These are phyloP conservation scores for Botrytis tulipae DNA, from an alignment of 2,329 filamentous ascomycete genomes.

Conservation along the genomic window DNA sequence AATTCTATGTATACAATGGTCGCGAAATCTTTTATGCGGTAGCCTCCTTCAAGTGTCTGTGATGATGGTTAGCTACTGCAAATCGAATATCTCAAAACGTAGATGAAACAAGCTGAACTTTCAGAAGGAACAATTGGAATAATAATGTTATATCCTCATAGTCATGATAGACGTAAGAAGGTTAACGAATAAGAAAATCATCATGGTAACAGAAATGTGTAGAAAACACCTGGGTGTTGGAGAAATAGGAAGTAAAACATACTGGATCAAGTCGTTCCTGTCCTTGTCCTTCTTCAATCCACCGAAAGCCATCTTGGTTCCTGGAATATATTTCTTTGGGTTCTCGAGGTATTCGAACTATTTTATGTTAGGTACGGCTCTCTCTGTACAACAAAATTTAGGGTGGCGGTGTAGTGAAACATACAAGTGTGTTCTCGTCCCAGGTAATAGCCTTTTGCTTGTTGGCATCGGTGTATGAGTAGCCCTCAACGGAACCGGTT, in stretches of 20 bases:
- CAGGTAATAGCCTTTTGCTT: constrained; percentile 92
- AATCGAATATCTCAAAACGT: background rate
- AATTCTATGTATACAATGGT: constrained; percentile 37
- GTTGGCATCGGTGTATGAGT: constrained; percentile 99
- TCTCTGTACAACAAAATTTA: background rate
- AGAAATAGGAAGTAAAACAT: constrained; percentile 45
- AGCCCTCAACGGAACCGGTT: constrained; percentile 86
- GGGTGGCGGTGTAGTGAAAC: constrained; percentile 34
- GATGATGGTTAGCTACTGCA: background rate
- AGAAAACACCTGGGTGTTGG: background rate
- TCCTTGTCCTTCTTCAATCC: constrained; percentile 99
- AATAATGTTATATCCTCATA: constrained; percentile 54
- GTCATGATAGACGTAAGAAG: constrained; percentile 39
- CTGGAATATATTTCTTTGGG: constrained; percentile 99
- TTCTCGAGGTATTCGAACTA: constrained; percentile 99
- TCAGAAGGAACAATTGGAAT: constrained; percentile 99
- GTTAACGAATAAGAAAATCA: constrained; percentile 46
- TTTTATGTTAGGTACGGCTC: background rate
- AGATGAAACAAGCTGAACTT: constrained; percentile 27
- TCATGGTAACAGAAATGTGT: constrained; percentile 34
- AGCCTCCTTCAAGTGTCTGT: constrained; percentile 65
- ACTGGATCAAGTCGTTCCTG: constrained; percentile 98
- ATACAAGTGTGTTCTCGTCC: constrained; percentile 80
- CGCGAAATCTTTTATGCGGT: constrained; percentile 57
- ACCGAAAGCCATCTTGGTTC: constrained; percentile 99